Conservation (phyloP, 2,329 filamentous ascomycete species). For the Fusarium napiforme region DNA sequence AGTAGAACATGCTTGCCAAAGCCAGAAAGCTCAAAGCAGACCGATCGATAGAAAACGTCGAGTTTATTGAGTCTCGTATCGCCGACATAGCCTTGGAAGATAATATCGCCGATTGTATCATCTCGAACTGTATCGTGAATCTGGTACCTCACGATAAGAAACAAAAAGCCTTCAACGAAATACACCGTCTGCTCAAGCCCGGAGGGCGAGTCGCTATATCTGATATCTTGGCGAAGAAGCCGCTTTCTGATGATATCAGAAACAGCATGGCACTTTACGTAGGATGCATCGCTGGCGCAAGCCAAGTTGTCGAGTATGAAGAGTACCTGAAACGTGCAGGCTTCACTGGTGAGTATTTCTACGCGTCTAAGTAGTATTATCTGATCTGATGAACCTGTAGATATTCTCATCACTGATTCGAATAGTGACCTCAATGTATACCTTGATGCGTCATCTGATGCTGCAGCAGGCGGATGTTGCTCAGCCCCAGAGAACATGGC, state of each 20-base stretch:
- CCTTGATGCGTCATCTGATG: neutral
- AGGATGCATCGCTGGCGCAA: conserved; percentile 70
- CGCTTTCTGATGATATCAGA: conserved; percentile 60
- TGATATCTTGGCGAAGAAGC: conserved; percentile 66
- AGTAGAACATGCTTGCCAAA: neutral
- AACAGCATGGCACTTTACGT: conserved; percentile 65
- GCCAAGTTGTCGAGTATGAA: conserved; percentile 62
- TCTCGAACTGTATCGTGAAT: conserved; percentile 73
- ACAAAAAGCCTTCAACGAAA: conserved; percentile 64
- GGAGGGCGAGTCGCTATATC: conserved; percentile 68
- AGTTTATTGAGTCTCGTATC: neutral
- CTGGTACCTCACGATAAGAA: conserved; percentile 66
- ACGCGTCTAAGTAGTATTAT: accelerated
- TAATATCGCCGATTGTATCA: conserved; percentile 50
- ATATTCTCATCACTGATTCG: neutral
- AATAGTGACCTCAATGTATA: neutral
- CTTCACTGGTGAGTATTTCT: conserved; percentile 55
- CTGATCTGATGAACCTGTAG: neutral
- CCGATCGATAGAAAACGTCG: neutral
- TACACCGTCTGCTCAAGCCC: conserved; percentile 65
- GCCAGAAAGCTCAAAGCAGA: neutral
- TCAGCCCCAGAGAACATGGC: neutral
- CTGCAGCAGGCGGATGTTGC: neutral
- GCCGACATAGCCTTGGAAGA: neutral
- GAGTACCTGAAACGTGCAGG: conserved; percentile 61